Evolutionary conservation across 192 early-diverging fungal species (phyloP).

Genomic region (Linnemannia zychae): DNA sequence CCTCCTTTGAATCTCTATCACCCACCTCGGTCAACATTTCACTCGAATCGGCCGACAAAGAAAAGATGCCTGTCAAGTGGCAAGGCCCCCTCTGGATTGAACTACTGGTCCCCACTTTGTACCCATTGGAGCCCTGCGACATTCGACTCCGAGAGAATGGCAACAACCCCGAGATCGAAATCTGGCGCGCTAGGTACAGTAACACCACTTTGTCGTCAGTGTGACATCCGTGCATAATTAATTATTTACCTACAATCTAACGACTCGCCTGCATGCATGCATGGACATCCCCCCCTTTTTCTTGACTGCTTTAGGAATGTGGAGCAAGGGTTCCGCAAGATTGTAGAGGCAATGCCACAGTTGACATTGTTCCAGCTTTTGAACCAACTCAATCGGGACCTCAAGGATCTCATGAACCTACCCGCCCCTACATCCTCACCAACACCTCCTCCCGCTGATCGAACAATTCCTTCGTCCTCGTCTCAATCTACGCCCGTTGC

Average conservation of each 20-base stretch:
- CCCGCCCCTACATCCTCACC: not conserved
- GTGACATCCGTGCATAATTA: not conserved
- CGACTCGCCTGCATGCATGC: not conserved
- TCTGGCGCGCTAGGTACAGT: slow-evolving; percentile 41
- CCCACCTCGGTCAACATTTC: slow-evolving; percentile 39
- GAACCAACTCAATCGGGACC: slow-evolving; percentile 50
- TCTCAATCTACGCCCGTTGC: not conserved
- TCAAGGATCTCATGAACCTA: slow-evolving; percentile 40
- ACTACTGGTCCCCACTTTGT: slow-evolving; percentile 49
- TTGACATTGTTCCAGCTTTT: slow-evolving; percentile 44
- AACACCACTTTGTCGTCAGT: not conserved
- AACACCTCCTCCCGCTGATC: not conserved
- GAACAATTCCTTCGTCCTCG: not conserved
- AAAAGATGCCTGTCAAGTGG: slow-evolving; percentile 33
- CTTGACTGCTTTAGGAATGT: slow-evolving; percentile 29
- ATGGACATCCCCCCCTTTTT: not conserved
- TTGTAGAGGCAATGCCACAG: slow-evolving; percentile 29
- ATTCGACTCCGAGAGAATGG: slow-evolving; percentile 48
- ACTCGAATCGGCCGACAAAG: slow-evolving; percentile 22
- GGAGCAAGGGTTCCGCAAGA: slow-evolving; percentile 47
- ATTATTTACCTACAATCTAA: not conserved
- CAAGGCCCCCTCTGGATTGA: slow-evolving; percentile 47
- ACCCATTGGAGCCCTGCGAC: slow-evolving; percentile 59
- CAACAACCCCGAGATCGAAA: slow-evolving; percentile 44
- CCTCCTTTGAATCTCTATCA: slow-evolving; percentile 23